phyloP scores from a whole-genome alignment of 257 asterid species.

The Solanum rostratum region DNA sequence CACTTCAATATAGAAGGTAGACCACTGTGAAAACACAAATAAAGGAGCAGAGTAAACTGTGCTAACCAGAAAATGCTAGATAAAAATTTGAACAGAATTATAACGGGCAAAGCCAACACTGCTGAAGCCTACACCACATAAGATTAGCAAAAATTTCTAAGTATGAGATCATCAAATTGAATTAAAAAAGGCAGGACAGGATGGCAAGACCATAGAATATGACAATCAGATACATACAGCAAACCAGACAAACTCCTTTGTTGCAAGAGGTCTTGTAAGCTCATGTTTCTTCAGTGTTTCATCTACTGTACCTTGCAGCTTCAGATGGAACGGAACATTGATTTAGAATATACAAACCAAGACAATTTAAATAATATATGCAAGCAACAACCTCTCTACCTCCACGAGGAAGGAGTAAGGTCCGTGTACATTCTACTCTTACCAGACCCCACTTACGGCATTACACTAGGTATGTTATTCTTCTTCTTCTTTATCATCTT shows the following conservation, averaged over 20 bases:
- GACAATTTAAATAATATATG: neutral
- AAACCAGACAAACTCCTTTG: constrained; percentile 80
- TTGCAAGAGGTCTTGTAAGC: constrained; percentile 61
- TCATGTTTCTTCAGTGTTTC: constrained; percentile 65
- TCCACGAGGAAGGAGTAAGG: neutral
- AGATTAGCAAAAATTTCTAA: neutral
- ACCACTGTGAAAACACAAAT: neutral
- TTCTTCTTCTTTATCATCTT: neutral
- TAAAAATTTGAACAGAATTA: constrained; percentile 27
- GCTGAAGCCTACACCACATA: constrained; percentile 54
- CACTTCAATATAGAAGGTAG: neutral
- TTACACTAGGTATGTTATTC: neutral
- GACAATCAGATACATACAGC: constrained; percentile 38
- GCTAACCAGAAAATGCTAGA: constrained; percentile 53
- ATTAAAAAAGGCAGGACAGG: neutral
- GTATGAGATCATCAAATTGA: neutral
- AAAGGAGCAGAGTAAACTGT: neutral
- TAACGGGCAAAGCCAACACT: constrained; percentile 58
- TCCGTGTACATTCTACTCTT: neutral
- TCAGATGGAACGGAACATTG: constrained; percentile 9
- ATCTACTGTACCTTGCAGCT: constrained; percentile 63
- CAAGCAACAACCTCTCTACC: neutral
- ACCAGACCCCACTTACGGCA: neutral
- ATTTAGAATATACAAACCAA: neutral
- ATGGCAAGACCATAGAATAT: neutral